Base-by-base conservation (phyloP, 768 basidiomycete genomes). In the Suillus subluteus region DNA sequence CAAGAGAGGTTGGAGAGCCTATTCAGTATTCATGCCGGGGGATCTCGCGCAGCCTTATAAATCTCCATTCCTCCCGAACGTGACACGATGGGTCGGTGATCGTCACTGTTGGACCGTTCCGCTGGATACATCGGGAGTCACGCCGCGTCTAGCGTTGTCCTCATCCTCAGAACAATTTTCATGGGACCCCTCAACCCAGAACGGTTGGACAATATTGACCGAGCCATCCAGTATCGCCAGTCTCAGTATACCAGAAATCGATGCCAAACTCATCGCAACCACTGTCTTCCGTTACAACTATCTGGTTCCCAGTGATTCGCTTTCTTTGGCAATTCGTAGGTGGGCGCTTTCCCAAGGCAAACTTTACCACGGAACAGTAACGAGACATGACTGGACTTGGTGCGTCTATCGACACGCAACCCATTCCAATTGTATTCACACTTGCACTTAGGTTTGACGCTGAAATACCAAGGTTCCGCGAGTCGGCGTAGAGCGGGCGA, bases 1-100 rank as follows among this genome's bases (percentile, higher is more conserved):
- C 6, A 18, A 43, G 1, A 76, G 82, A 1, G 83, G 82, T 0
- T 85, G 81, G 81, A 65, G 65, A 6, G 66, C 79, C 15, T 66
- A 70, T 48, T 62, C 50, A 23, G 8, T 41, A 8, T 67, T 67
- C 16, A 56, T 64, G 11, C 63, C 65, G 2, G 5, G 41, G 37
- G 66, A 72, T 16, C 8, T 52, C 0, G 37, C 58, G 3, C 21
- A 43, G 16, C 55, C 68, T 2, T 21, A 4, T n/a, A 16, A 64
- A 11, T 48, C 63, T 9, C 72, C 74, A 0, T 72, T 74, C 1
- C 71, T 79, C 52, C 58, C 66, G 3, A 40, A 65, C 32, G 38
- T 69, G 2, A 44, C n/a, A 2, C 75, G 82, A 18, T 76, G 71
- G 73, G 70, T 82, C 1, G 73, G 73, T 2, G 81, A 83, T 48